Evolutionary conservation across 495 filamentous ascomycete genomes (phyloP).

Genomic region (Neurospora sp.): DNA sequence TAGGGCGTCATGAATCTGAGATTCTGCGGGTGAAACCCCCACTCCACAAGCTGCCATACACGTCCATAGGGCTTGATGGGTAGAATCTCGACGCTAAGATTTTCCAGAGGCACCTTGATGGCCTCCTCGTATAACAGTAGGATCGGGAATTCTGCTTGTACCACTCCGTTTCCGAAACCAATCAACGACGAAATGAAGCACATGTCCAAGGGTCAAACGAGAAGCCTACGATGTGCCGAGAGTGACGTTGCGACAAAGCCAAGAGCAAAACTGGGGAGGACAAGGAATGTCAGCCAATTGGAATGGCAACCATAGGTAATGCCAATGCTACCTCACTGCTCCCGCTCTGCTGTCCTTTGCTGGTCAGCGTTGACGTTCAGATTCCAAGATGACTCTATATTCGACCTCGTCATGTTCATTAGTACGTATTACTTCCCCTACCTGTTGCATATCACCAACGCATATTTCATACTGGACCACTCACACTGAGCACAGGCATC

Average conservation of each 20-base stretch:
- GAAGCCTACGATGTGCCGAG: neutral
- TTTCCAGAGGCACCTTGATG: neutral
- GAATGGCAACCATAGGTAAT: neutral
- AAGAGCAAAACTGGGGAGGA: neutral
- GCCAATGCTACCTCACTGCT: neutral
- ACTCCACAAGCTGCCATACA: neutral
- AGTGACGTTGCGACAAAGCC: neutral
- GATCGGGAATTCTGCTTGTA: neutral
- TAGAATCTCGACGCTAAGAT: neutral
- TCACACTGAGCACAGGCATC: neutral
- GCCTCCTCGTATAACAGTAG: neutral
- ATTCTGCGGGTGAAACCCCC: neutral
- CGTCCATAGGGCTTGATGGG: neutral
- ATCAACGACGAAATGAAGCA: neutral
- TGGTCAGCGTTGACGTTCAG: neutral
- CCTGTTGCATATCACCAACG: neutral
- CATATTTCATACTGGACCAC: neutral
- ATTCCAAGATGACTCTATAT: neutral
- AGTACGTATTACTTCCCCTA: neutral
- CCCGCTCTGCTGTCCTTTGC: neutral
- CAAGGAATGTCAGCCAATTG: neutral
- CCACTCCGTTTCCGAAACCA: neutral
- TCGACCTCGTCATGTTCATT: neutral
- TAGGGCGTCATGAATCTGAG: neutral
- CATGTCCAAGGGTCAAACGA: neutral